Percentiles rank a stretch among this genome's conserved stretches.
Conservation (phyloP, 169 alveolate species). For the Eimeria sp. region DNA sequence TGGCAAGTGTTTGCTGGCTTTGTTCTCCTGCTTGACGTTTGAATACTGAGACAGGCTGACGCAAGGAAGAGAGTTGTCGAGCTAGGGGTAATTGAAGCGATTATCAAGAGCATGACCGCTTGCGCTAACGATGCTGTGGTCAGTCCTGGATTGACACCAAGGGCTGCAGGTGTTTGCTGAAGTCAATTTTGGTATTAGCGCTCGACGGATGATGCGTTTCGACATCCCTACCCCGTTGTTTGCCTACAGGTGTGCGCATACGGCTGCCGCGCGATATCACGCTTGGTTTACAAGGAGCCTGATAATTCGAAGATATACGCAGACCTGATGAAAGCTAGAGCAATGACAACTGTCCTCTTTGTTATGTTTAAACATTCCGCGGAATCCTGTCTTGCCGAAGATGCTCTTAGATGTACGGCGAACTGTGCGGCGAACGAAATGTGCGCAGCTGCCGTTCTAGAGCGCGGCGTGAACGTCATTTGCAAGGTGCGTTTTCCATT, state of each 20-base stretch:
- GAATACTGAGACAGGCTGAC: constrained; percentile 47
- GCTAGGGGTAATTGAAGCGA: constrained; percentile 79
- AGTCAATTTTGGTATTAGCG: neutral
- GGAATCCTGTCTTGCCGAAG: constrained; percentile 64
- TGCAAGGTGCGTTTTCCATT: constrained; percentile 66
- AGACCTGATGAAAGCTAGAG: constrained; percentile 61
- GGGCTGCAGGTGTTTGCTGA: neutral
- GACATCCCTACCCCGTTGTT: neutral
- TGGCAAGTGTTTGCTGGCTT: neutral
- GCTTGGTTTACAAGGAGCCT: constrained; percentile 76
- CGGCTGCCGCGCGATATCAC: constrained; percentile 78
- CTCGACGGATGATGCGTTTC: neutral
- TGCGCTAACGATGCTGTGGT: constrained; percentile 72
- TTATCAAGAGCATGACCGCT: constrained; percentile 78
- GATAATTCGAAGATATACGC: constrained; percentile 70
- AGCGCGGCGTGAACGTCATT: constrained; percentile 80
- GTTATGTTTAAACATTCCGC: constrained; percentile 76
- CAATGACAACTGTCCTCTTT: constrained; percentile 79
- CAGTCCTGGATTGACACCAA: neutral
- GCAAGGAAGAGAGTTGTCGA: constrained; percentile 69
- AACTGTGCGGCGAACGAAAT: constrained; percentile 73
- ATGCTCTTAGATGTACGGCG: constrained; percentile 79
- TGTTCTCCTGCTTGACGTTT: neutral
- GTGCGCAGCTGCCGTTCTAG: constrained; percentile 79
- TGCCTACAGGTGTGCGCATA: constrained; percentile 64